Evolutionary conservation across 192 early-diverging fungal species (phyloP), one percentile per base, ranked within the genome.

Genomic region (Pilaira anomala): DNA sequence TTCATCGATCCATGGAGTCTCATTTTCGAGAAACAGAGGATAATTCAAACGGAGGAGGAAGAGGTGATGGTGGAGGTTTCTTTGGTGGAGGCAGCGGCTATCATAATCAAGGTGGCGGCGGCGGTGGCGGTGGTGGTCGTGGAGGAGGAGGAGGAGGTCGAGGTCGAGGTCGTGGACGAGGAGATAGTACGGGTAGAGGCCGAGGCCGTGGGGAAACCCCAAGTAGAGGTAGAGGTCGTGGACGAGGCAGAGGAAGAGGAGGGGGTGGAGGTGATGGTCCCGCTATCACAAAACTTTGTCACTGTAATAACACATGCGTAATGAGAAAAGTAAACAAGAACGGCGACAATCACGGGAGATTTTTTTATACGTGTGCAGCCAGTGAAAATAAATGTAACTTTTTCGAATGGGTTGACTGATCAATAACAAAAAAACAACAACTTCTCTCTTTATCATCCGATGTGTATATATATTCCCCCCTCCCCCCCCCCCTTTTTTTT

Each of bases 1-100:
- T 88, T 26, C 81, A 80, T 77, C 58, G 7, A 74, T 82, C 66
- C 58, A 55, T 40, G 69, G 70, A 44, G 70, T 65, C 53, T 6
- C 9, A 69, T n/a, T 55, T 42, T 49, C 16, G 46, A 42, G 25
- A 41, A 1, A 44, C 53, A 14, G 61, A 82, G 25, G 68, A 68
- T 26, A 61, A 71, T 21, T 56, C 61, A 2, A 65, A 58, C 7
- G 40, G 13, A 12, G 48, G 24, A 26, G 57, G 18, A 26, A 18
- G 25, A 13, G 33, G 21, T 42, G 14, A 24, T 40, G 26, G 26
- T 22, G 12, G 42, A 24, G 14, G 16, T 18, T 41, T 21, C 24
- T 41, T 49, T 24, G 29, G 39, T 1, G 51, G 18, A 14, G 36
- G 26, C n/a, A 22, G 9, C 16, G 52, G 7, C 22, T 19, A n/a